phyloP scores from a whole-genome alignment of 495 filamentous ascomycete genomes.

The Aspergillus sclerotiicarbonarius region DNA sequence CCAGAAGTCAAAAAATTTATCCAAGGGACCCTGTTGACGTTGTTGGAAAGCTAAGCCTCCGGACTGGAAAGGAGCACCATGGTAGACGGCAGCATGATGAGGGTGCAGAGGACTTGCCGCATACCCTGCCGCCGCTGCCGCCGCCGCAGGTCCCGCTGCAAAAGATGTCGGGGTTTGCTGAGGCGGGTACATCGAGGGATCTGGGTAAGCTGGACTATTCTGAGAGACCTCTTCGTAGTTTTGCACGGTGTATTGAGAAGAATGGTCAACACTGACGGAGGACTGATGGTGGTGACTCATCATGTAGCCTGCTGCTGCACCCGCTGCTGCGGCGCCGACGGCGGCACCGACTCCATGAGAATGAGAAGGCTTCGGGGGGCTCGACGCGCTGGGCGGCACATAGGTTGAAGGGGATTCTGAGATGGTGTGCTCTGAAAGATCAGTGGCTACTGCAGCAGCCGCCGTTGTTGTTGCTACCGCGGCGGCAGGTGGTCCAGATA shows the following conservation, averaged over 20 bases:
- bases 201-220: constrained; percentile 16
- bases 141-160: constrained; percentile 45
- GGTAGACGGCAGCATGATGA: constrained; percentile 20
- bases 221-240: constrained; percentile 31
- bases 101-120: constrained; percentile 35
- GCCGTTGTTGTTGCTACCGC: constrained; percentile 15
- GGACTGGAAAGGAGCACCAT: constrained; percentile 22
- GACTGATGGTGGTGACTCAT: constrained; percentile 39
- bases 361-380: constrained; percentile 27
- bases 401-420: constrained; percentile 23
- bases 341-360: constrained; percentile 35
- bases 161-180: constrained; percentile 40
- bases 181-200: constrained; percentile 30
- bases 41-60: constrained; percentile 44
- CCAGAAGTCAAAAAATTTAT: constrained; percentile 61
- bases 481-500: constrained; percentile 23
- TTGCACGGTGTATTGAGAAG: constrained; percentile 30
- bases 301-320: constrained; percentile 51
- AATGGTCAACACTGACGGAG: constrained; percentile 32
- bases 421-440: constrained; percentile 18
- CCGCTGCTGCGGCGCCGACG: constrained; percentile 44
- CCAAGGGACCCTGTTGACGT: constrained; percentile 53
- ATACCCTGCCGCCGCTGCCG: constrained; percentile 30
- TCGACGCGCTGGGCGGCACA: constrained; percentile 17
- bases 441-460: constrained; percentile 23